Conservation (phyloP, 2,329 filamentous ascomycete genomes). For the Sporothrix phasma region DNA sequence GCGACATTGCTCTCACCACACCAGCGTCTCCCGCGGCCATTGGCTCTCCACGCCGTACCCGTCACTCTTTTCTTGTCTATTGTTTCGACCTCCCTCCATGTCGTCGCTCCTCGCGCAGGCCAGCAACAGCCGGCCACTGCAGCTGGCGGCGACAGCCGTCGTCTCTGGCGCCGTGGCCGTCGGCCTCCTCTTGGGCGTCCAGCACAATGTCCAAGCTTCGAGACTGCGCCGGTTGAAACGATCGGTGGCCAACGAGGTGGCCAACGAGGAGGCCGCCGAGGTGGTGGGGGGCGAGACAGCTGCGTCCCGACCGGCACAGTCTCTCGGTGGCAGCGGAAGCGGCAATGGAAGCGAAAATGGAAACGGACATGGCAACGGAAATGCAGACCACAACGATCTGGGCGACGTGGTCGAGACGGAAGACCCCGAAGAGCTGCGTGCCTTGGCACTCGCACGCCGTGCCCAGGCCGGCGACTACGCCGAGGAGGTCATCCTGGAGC, state of each 20-base stretch:
- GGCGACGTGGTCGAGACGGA: slow-evolving; percentile 40
- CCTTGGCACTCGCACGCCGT: slow-evolving; percentile 46
- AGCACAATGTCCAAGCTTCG: slow-evolving; percentile 46
- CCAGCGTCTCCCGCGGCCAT: neutral
- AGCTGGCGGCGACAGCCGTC: slow-evolving; percentile 62
- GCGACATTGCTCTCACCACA: neutral
- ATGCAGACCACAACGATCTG: neutral
- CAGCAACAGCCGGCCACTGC: slow-evolving; percentile 39
- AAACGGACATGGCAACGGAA: too few species aligned
- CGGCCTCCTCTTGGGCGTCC: slow-evolving; percentile 51
- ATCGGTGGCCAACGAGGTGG: slow-evolving; percentile 37
- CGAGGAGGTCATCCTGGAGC: slow-evolving; percentile 81
- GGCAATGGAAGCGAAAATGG: too few species aligned
- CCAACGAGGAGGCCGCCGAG: slow-evolving; percentile 20
- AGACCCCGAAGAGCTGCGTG: slow-evolving; percentile 53
- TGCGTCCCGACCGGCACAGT: neutral
- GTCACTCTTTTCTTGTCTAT: neutral
- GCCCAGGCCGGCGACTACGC: slow-evolving; percentile 56
- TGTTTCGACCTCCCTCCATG: slow-evolving; percentile 16
- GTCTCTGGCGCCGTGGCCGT: slow-evolving; percentile 52
- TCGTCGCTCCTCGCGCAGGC: slow-evolving; percentile 36
- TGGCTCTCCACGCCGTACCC: neutral
- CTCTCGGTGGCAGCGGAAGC: neutral
- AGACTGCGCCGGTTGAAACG: slow-evolving; percentile 48
- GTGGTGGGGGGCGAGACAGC: neutral